These are phyloP conservation scores for Chrysoporthe austroafricana DNA, from an alignment of 2,329 filamentous ascomycete species.

Conservation along the genomic window DNA sequence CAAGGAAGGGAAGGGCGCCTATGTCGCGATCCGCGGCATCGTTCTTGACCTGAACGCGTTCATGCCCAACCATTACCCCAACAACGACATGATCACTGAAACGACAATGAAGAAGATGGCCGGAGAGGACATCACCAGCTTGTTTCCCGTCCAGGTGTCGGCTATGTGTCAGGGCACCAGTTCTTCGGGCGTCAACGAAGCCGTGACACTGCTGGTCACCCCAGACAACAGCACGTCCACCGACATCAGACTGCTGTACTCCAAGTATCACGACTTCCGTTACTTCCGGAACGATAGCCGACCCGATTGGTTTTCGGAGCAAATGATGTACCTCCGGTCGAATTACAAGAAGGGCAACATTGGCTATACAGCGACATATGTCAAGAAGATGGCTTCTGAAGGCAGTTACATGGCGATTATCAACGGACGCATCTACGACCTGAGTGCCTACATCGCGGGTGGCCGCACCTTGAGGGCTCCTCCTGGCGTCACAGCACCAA, in stretches of 20 bases:
- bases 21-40: conserved; percentile 82
- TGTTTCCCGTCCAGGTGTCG: conserved; percentile 94
- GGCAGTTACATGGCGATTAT: conserved; percentile 76
- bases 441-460: conserved; percentile 80
- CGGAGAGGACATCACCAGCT: conserved; percentile 79
- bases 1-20: conserved; percentile 65
- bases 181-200: conserved; percentile 61
- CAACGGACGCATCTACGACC: conserved; percentile 80
- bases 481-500: conserved; percentile 52
- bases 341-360: conserved; percentile 86
- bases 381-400: conserved; percentile 69
- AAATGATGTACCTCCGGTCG: conserved; percentile 76
- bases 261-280: conserved; percentile 91
- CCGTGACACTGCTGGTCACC: conserved; percentile 84
- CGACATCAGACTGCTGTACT: conserved; percentile 70
- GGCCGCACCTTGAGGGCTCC: conserved; percentile 68
- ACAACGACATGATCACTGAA: conserved; percentile 53
- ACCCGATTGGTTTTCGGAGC: conserved; percentile 90
- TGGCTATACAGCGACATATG: conserved; percentile 79
- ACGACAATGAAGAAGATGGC: conserved; percentile 77
- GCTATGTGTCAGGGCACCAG: conserved; percentile 82
- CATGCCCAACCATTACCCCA: conserved; percentile 77
- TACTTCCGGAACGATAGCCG: conserved; percentile 79
- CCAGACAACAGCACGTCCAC: conserved; percentile 73
- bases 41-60: conserved; percentile 84